phyloP scores from a whole-genome alignment of 768 basidiomycete genomes.

The Kondoa subrosea region DNA sequence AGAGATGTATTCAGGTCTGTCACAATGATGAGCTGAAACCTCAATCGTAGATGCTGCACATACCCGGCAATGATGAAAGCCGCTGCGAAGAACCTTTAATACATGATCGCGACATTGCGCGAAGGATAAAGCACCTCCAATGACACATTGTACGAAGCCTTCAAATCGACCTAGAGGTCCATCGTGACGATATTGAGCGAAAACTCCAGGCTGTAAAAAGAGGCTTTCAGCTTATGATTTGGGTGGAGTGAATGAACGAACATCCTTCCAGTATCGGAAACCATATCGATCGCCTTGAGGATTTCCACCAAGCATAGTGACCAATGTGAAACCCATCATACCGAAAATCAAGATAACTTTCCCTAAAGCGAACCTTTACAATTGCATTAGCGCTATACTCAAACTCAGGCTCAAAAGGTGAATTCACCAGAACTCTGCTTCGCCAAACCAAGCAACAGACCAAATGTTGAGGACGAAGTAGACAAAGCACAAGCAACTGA shows the following conservation, averaged over 20 bases:
- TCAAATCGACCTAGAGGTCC: conserved; percentile 16
- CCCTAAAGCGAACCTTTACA: conserved; percentile 35
- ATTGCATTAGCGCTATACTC: background rate
- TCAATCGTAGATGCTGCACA: background rate
- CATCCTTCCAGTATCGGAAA: conserved; percentile 40
- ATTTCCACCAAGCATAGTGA: conserved; percentile 49
- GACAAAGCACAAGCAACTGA: conserved; percentile 11
- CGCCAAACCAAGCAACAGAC: conserved; percentile 25
- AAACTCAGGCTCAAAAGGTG: background rate
- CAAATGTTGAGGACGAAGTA: conserved; percentile 17
- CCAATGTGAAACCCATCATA: conserved; percentile 43
- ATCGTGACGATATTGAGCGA: conserved; percentile 9
- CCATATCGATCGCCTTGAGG: conserved; percentile 43
- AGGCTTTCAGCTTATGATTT: background rate
- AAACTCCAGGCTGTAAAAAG: conserved; percentile 9
- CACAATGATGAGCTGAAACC: conserved; percentile 12
- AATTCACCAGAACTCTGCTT: conserved; percentile 42
- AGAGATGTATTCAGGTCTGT: conserved; percentile 18
- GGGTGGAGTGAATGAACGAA: background rate
- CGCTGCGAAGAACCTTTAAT: background rate
- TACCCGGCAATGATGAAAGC: conserved; percentile 9
- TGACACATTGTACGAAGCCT: conserved; percentile 15
- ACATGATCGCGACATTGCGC: no score
- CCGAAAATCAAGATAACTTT: conserved; percentile 40
- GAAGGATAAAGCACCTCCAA: background rate